Evolutionary conservation across 805 yeast genomes (phyloP).

Genomic region (Cyberlindnera bimundalis): DNA sequence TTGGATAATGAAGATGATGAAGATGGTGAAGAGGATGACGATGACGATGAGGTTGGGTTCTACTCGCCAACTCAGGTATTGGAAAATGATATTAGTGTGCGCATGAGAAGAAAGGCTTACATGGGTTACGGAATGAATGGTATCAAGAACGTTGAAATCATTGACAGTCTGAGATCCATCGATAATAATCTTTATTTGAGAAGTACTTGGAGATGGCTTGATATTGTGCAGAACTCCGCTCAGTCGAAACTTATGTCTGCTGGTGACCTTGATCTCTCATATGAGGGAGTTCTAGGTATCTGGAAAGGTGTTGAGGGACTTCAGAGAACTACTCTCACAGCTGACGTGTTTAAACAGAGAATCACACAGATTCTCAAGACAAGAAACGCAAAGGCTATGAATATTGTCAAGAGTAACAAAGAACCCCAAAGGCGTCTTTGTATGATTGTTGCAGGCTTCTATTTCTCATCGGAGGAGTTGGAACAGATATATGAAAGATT

Average conservation of each 20-base stretch:
- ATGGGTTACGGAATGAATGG: slow-evolving; percentile 72
- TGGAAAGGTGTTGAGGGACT: slow-evolving; percentile 74
- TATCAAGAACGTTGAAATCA: slow-evolving; percentile 54
- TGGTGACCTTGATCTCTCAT: slow-evolving; percentile 74
- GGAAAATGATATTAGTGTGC: slow-evolving; percentile 68
- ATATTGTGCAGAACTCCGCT: slow-evolving; percentile 62
- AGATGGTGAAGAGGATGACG: slow-evolving; percentile 24
- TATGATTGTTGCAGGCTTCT: slow-evolving; percentile 87
- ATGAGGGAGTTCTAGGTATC: slow-evolving; percentile 82
- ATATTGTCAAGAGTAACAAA: slow-evolving; percentile 41
- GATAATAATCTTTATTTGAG: slow-evolving; percentile 54
- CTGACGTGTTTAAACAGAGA: slow-evolving; percentile 19
- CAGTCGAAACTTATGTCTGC: slow-evolving; percentile 64
- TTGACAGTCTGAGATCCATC: slow-evolving; percentile 50
- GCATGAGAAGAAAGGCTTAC: slow-evolving; percentile 68
- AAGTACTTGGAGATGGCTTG: slow-evolving; percentile 91
- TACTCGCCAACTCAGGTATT: slow-evolving; percentile 44
- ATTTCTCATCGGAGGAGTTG: slow-evolving; percentile 68
- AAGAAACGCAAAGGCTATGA: slow-evolving; percentile 29
- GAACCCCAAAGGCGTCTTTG: slow-evolving; percentile 74
- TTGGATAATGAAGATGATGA: slow-evolving; percentile 13
- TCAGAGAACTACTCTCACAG: slow-evolving; percentile 34
- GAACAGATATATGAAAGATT: slow-evolving; percentile 63
- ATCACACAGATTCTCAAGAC: slow-evolving; percentile 32
- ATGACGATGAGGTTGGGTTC: slow-evolving; percentile 24